A percentile compares a stretch with the other conserved stretches of the same genome.
Evolutionary conservation across 2,329 filamentous ascomycete species (phyloP).

Genomic region (Ophiocordyceps sinensis): DNA sequence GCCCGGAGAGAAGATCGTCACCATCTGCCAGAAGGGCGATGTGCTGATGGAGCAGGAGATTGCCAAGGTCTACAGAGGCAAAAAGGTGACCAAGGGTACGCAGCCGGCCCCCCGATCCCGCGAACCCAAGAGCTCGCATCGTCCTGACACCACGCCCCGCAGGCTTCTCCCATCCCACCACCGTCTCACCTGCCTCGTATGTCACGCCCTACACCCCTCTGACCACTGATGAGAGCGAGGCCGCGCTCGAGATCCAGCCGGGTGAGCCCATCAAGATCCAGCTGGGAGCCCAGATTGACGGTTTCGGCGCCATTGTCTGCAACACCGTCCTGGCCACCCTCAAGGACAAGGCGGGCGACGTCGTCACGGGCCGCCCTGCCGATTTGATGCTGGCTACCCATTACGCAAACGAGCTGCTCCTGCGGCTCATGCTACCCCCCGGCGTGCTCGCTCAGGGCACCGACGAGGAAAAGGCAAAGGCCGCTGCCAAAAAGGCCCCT

Average conservation of each 20-base stretch:
- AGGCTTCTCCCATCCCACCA: conserved; percentile 89
- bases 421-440: conserved; percentile 84
- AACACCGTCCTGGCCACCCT: conserved; percentile 68
- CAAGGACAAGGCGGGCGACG: conserved; percentile 44
- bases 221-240: conserved; percentile 73
- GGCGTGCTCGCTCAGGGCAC: conserved; percentile 69
- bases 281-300: conserved; percentile 96
- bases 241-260: conserved; percentile 62
- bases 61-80: conserved; percentile 92
- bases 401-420: conserved; percentile 89
- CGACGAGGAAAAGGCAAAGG: conserved; percentile 93
- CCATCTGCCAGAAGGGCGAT: conserved; percentile 91
- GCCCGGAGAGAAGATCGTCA: conserved; percentile 82
- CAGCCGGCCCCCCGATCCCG: too few relatives aligned
- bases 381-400: conserved; percentile 83
- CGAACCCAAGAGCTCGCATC: neutral
- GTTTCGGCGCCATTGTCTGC: conserved; percentile 91
- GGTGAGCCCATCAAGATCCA: conserved; percentile 93
- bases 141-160: conserved; percentile 2
- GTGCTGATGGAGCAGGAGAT: conserved; percentile 89
- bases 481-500: conserved; percentile 64
- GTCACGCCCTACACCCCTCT: conserved; percentile 95
- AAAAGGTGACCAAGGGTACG: conserved; percentile 78
- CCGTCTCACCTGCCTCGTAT: conserved; percentile 84
- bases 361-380: conserved; percentile 62